These are phyloP conservation scores for Diversispora eburnea DNA, from an alignment of 192 early-diverging fungal species.

Conservation along the genomic window DNA sequence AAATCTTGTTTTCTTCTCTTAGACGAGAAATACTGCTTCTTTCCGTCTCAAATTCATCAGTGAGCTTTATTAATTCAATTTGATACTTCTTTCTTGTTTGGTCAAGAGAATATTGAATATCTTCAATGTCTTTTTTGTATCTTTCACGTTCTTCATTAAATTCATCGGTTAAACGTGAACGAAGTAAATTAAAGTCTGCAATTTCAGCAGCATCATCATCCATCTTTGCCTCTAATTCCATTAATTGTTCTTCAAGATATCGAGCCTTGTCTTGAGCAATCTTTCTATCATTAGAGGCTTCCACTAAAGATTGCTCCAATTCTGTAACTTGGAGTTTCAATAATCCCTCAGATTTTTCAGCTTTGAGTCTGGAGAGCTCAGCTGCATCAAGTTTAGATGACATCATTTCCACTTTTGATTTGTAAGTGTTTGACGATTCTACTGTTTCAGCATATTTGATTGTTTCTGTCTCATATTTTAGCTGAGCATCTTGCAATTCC, in stretches of 20 bases:
- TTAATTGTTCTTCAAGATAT: constrained; percentile 62
- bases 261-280: constrained; percentile 62
- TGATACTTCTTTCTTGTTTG: constrained; percentile 76
- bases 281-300: constrained; percentile 58
- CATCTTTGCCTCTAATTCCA: constrained; percentile 69
- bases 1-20: constrained; percentile 66
- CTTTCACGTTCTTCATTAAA: constrained; percentile 63
- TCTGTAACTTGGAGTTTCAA: constrained; percentile 66
- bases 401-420: constrained; percentile 50
- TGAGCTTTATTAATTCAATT: constrained; percentile 76
- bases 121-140: constrained; percentile 72
- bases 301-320: constrained; percentile 60
- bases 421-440: constrained; percentile 25
- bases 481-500: no score
- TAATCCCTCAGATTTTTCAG: constrained; percentile 69
- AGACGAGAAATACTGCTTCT: constrained; percentile 58
- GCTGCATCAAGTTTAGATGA: constrained; percentile 60
- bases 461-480: no score
- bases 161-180: constrained; percentile 76
- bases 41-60: constrained; percentile 77
- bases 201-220: constrained; percentile 72
- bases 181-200: constrained; percentile 66
- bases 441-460: no score
- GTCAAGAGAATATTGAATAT: constrained; percentile 69
- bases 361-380: constrained; percentile 65